Conservation (phyloP, 1,284 basidiomycete species). For the Caloboletus inedulis region DNA sequence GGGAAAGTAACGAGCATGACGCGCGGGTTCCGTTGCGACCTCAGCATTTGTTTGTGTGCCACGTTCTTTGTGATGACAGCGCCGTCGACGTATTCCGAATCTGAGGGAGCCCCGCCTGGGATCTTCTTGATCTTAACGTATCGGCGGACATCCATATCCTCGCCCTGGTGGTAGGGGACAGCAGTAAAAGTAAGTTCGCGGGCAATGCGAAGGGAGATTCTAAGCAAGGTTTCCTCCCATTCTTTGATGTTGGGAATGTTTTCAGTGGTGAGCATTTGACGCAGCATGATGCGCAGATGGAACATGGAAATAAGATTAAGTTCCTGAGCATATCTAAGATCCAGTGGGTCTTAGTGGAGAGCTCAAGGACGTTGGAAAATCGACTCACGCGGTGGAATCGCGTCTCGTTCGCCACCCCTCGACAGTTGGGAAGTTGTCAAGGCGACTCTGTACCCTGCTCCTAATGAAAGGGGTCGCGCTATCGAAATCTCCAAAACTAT, state of each 20-base stretch:
- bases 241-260: conserved; percentile 73
- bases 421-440: conserved; percentile 53
- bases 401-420: conserved; percentile 78
- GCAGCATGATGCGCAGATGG: conserved; percentile 84
- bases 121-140: conserved; percentile 99
- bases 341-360: conserved; percentile 4
- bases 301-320: conserved; percentile 82
- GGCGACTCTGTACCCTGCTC: conserved; percentile 74
- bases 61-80: conserved; percentile 98
- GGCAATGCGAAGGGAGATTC: conserved; percentile 76
- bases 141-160: conserved; percentile 92
- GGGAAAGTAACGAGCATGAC: conserved; percentile 97
- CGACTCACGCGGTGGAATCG: conserved; percentile 76
- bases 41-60: conserved; percentile 87
- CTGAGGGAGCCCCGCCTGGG: conserved; percentile 86
- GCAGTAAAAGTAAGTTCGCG: conserved; percentile 74
- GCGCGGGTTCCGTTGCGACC: conserved; percentile 73
- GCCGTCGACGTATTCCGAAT: conserved; percentile 97
- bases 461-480: conserved; percentile 71
- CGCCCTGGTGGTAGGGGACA: conserved; percentile 71
- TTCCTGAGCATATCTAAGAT: conserved; percentile 68
- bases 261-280: conserved; percentile 81
- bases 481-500: conserved; percentile 69
- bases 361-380: not conserved
- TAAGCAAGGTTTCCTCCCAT: conserved; percentile 84